Evolutionary conservation across 805 yeast species (phyloP).

Genomic region (Starmera dryadoides): DNA sequence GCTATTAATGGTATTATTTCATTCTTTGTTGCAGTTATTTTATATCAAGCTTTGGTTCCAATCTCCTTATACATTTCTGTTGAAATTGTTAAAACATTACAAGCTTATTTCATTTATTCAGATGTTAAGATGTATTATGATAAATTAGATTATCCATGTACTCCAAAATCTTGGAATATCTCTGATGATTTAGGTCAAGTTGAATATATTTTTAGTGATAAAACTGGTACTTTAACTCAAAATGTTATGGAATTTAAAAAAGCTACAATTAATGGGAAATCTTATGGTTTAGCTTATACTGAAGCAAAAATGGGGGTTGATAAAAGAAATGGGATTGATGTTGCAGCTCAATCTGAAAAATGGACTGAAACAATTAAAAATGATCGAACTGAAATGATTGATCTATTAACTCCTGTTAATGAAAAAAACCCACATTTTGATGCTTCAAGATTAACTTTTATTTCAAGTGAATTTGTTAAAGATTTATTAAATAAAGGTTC

Average conservation of each 20-base stretch:
- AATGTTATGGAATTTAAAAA: conserved; percentile 82
- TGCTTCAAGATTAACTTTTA: conserved; percentile 57
- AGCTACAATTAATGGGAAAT: conserved; percentile 64
- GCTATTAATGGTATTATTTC: conserved; percentile 61
- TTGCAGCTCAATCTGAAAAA: conserved; percentile 43
- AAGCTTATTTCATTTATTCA: conserved; percentile 72
- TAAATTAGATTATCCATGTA: conserved; percentile 68
- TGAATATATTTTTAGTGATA: conserved; percentile 78
- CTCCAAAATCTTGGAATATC: conserved; percentile 79
- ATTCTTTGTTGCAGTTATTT: conserved; percentile 68
- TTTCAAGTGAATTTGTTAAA: conserved; percentile 55
- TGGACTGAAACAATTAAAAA: conserved; percentile 45
- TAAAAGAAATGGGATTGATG: conserved; percentile 69
- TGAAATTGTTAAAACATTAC: conserved; percentile 75
- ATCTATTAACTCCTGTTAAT: conserved; percentile 27
- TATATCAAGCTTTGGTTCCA: conserved; percentile 76
- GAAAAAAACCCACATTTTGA: conserved; percentile 30
- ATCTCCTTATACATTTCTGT: conserved; percentile 76
- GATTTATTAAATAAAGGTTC: conserved; percentile 41
- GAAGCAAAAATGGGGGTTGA: conserved; percentile 76
- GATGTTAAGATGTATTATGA: conserved; percentile 68
- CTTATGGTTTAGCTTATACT: conserved; percentile 75
- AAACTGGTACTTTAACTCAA: conserved; percentile 78
- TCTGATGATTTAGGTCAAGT: conserved; percentile 83
- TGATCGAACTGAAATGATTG: conserved; percentile 55